Evolutionary conservation across 805 yeast species (phyloP).

Genomic region (Myxozyma sirexii): DNA sequence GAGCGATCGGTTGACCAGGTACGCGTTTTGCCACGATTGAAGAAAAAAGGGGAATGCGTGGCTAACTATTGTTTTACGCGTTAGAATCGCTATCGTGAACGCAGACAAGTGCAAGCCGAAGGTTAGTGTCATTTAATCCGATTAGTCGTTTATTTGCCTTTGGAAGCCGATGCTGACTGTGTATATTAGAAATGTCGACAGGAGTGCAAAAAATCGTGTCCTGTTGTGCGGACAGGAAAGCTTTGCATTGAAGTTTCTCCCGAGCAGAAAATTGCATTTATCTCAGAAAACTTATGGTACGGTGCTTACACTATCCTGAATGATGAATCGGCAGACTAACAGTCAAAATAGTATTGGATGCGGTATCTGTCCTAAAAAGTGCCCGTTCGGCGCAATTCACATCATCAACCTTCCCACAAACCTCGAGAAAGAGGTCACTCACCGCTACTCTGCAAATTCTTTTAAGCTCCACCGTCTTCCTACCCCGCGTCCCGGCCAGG

Average conservation of each 20-base stretch:
- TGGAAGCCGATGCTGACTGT: not conserved
- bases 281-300: slow-evolving; percentile 81
- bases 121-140: slow-evolving; percentile 18
- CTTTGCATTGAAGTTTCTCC: slow-evolving; percentile 96
- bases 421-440: slow-evolving; percentile 88
- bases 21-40: not conserved
- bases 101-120: slow-evolving; percentile 96
- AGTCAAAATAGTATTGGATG: slow-evolving; percentile 69
- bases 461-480: slow-evolving; percentile 97
- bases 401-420: slow-evolving; percentile 96
- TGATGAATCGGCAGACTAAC: not conserved
- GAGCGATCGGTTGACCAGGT: slow-evolving; percentile 24
- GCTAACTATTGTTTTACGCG: slow-evolving; percentile 4
- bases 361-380: slow-evolving; percentile 98
- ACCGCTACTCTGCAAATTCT: slow-evolving; percentile 96
- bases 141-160: not conserved
- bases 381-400: slow-evolving; percentile 96
- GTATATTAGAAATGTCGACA: slow-evolving; percentile 77
- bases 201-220: slow-evolving; percentile 96
- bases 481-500: slow-evolving; percentile 99
- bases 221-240: slow-evolving; percentile 97
- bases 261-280: slow-evolving; percentile 86
- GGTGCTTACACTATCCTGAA: slow-evolving; percentile 29
- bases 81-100: slow-evolving; percentile 93
- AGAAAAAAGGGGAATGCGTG: not conserved